These are phyloP conservation scores for Monosporozyma aerobia DNA, from an alignment of 805 yeast species.

Conservation along the genomic window DNA sequence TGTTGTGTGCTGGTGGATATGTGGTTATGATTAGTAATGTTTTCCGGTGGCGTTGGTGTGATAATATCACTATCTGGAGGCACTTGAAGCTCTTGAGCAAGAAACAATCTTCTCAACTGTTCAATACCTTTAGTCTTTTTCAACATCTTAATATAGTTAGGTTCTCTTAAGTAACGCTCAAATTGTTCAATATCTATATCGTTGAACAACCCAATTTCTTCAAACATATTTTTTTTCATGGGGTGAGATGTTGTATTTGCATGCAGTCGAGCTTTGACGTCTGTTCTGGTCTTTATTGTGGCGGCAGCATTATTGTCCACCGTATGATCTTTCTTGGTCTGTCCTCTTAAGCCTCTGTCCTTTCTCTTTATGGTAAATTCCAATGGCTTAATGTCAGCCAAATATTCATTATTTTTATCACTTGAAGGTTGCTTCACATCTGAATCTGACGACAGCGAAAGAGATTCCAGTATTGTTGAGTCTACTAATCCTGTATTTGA, in stretches of 20 bases:
- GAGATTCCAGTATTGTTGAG: background rate
- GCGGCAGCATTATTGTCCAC: no score
- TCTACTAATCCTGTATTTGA: background rate
- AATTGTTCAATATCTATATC: slow-evolving; percentile 31
- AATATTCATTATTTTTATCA: background rate
- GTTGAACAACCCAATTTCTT: background rate
- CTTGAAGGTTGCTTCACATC: background rate
- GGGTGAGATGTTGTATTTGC: background rate
- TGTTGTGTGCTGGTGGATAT: background rate
- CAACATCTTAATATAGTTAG: slow-evolving; percentile 46
- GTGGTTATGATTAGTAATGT: background rate
- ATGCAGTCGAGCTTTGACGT: slow-evolving; percentile 12
- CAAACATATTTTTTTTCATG: background rate
- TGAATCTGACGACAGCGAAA: background rate
- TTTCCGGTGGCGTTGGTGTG: background rate
- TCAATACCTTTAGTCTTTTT: slow-evolving; percentile 40
- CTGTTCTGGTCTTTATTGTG: slow-evolving; percentile 1
- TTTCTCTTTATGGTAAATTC: slow-evolving; percentile 15
- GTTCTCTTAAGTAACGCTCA: slow-evolving; percentile 38
- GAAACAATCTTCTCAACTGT: slow-evolving; percentile 43
- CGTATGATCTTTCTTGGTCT: background rate
- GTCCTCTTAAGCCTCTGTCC: background rate
- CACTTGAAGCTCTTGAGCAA: slow-evolving; percentile 50
- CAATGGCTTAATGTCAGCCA: slow-evolving; percentile 13
- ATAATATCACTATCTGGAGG: slow-evolving; percentile 1